These are phyloP conservation scores for Aspergillus brasiliensis DNA, from an alignment of 2,329 filamentous ascomycete species.

Conservation along the genomic window DNA sequence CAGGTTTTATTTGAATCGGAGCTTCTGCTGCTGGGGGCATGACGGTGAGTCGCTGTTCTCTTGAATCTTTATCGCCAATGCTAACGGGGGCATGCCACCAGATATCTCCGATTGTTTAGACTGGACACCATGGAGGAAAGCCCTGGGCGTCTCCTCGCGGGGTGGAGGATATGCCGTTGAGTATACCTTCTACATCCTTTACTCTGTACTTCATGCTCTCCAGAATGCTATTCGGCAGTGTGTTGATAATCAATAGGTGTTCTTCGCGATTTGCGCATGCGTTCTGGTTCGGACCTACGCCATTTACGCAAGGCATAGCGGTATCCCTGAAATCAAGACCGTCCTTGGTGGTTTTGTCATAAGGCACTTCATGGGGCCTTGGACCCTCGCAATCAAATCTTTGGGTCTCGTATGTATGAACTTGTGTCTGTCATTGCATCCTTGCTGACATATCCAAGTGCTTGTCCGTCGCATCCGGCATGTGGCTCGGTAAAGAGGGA, in stretches of 20 bases:
- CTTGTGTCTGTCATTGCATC: constrained; percentile 13
- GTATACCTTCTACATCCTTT: constrained; percentile 83
- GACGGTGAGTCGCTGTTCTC: constrained; percentile 53
- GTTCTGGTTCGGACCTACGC: constrained; percentile 82
- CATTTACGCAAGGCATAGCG: constrained; percentile 86
- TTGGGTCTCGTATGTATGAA: constrained; percentile 69
- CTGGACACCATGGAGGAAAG: constrained; percentile 83
- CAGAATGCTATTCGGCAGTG: neutral
- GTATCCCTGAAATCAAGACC: constrained; percentile 97
- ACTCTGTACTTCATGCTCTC: constrained; percentile 65
- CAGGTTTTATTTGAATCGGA: constrained; percentile 85
- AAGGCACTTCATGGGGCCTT: constrained; percentile 77
- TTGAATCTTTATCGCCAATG: neutral
- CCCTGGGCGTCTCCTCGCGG: constrained; percentile 65
- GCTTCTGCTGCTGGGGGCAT: constrained; percentile 92
- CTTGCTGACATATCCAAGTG: constrained; percentile 57
- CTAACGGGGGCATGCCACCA: constrained; percentile 24
- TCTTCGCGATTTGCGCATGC: constrained; percentile 77
- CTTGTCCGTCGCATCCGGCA: constrained; percentile 85
- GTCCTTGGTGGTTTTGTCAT: constrained; percentile 94
- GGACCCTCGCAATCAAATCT: constrained; percentile 89
- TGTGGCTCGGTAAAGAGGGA: constrained; percentile 97
- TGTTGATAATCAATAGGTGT: constrained; percentile 55
- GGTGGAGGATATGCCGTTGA: constrained; percentile 79
- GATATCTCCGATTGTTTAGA: constrained; percentile 78